Evolutionary conservation across 352 stramenopile genomes (phyloP).

Genomic region (Phytophthora aleatoria): DNA sequence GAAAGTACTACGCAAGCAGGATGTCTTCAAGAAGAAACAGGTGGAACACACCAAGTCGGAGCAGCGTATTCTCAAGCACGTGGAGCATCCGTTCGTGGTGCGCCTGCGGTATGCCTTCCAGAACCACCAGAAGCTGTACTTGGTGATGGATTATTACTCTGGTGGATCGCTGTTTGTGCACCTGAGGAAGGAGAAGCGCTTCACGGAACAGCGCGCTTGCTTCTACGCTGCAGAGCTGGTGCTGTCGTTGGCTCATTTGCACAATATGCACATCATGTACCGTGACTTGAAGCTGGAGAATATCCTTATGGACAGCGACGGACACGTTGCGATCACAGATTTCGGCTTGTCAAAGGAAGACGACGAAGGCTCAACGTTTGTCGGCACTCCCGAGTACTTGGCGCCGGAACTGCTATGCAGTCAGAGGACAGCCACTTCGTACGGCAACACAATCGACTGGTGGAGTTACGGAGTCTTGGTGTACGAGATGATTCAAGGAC

Average conservation of each 20-base stretch:
- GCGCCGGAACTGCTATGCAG: slow-evolving; percentile 79
- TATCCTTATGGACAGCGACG: slow-evolving; percentile 87
- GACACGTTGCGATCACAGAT: slow-evolving; percentile 86
- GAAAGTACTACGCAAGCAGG: slow-evolving; percentile 88
- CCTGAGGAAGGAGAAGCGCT: slow-evolving; percentile 76
- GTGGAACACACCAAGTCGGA: slow-evolving; percentile 90
- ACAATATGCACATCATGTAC: slow-evolving; percentile 91
- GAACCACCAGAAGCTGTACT: slow-evolving; percentile 87
- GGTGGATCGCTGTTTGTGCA: slow-evolving; percentile 88
- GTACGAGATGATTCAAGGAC: slow-evolving; percentile 89
- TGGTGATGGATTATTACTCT: slow-evolving; percentile 92
- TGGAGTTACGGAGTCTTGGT: slow-evolving; percentile 87
- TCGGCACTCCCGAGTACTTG: slow-evolving; percentile 85
- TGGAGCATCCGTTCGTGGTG: slow-evolving; percentile 91
- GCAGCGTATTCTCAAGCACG: slow-evolving; percentile 87
- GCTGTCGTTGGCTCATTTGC: slow-evolving; percentile 81
- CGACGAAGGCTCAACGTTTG: slow-evolving; percentile 83
- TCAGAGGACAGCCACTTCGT: slow-evolving; percentile 73
- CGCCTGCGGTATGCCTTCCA: slow-evolving; percentile 89
- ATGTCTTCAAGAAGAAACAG: slow-evolving; percentile 88
- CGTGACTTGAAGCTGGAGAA: slow-evolving; percentile 91
- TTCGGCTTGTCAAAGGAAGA: slow-evolving; percentile 90
- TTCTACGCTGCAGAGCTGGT: slow-evolving; percentile 90
- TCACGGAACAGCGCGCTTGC: slow-evolving; percentile 64
- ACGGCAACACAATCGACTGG: slow-evolving; percentile 90